Conservation (phyloP, 2,329 filamentous ascomycete genomes). For the Byssothecium circinans region DNA sequence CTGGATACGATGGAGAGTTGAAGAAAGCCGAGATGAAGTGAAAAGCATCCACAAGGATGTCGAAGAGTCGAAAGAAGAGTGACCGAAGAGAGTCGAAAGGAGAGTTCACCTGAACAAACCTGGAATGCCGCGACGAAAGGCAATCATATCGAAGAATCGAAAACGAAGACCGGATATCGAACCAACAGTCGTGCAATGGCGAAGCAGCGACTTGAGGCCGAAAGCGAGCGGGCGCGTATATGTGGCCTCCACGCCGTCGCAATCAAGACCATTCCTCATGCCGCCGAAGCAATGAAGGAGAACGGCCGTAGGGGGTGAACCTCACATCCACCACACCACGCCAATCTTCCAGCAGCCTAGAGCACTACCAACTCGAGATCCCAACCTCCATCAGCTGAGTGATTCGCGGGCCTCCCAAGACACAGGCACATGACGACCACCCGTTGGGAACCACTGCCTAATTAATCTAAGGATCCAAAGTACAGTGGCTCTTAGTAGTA, state of each 20-base stretch:
- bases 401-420: background rate
- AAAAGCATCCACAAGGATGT: background rate
- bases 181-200: background rate
- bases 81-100: background rate
- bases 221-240: background rate
- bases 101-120: background rate
- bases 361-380: conserved; percentile 4
- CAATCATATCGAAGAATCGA: background rate
- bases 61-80: background rate
- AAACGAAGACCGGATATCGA: background rate
- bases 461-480: no score
- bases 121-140: background rate
- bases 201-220: background rate
- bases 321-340: conserved; percentile 2
- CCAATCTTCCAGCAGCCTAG: background rate
- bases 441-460: background rate
- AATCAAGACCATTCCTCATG: background rate
- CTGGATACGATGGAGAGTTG: background rate
- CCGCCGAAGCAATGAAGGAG: conserved; percentile 2
- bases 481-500: no score
- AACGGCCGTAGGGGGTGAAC: conserved; percentile 2
- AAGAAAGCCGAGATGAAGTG: background rate
- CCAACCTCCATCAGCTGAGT: conserved; percentile 6
- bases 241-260: background rate
- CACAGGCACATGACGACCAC: background rate